Percentiles rank a stretch among this genome's conserved stretches.
Conservation (phyloP, 495 filamentous ascomycete species). For the Parathielavia appendiculata region DNA sequence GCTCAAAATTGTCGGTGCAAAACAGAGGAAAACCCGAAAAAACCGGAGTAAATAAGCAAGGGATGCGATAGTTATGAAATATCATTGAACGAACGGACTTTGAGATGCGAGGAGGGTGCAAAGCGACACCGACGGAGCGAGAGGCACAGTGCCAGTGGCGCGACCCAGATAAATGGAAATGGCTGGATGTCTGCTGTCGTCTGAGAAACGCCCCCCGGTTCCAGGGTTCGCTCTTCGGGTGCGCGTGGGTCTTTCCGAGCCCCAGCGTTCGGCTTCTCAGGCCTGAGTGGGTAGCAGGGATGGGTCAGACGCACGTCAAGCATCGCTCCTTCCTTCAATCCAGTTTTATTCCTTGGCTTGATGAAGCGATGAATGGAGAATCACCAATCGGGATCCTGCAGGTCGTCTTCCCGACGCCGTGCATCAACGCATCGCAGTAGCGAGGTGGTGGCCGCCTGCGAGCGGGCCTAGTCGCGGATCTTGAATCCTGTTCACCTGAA, state of each 20-base stretch:
- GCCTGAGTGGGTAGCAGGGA: too few species aligned
- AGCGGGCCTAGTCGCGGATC: not conserved
- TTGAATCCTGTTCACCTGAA: not conserved
- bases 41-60: not conserved
- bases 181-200: not conserved
- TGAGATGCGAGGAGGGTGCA: not conserved
- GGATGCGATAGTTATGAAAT: not conserved
- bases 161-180: not conserved
- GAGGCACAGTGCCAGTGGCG: conserved; percentile 8
- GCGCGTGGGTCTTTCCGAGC: not conserved
- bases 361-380: not conserved
- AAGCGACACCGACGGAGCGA: not conserved
- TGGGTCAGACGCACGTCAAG: too few species aligned
- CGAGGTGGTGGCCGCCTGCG: not conserved
- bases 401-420: not conserved
- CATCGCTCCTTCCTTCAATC: too few species aligned
- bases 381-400: too few species aligned
- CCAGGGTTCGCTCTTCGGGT: not conserved
- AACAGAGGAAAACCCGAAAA: not conserved
- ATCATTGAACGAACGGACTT: not conserved
- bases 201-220: not conserved
- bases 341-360: not conserved
- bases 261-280: not conserved
- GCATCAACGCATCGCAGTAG: not conserved
- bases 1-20: not conserved